Evolutionary conservation across 2,329 filamentous ascomycete genomes (phyloP).

Genomic region (Zymoseptoria passerinii): DNA sequence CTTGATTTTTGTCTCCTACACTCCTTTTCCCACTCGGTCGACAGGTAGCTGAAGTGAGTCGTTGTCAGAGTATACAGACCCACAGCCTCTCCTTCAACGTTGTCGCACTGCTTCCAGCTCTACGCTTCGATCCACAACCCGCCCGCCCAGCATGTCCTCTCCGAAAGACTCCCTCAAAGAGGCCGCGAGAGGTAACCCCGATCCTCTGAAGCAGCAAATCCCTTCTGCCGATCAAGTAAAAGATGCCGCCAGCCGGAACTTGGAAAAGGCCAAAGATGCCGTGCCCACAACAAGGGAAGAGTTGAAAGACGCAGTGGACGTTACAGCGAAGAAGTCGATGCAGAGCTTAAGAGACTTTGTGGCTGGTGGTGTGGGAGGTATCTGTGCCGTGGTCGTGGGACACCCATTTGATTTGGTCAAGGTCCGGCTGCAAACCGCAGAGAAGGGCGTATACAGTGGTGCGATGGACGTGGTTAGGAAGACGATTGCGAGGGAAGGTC

Average conservation of each 20-base stretch:
- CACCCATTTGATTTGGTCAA: conserved; percentile 98
- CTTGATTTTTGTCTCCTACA: not conserved
- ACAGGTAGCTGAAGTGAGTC: not conserved
- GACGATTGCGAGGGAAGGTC: conserved; percentile 77
- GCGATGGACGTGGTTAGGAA: conserved; percentile 88
- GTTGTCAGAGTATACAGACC: not conserved
- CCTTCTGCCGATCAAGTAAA: conserved; percentile 12
- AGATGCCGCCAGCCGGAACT: conserved; percentile 9
- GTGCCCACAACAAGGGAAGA: conserved; percentile 33
- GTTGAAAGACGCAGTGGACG: conserved; percentile 45
- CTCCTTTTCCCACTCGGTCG: not conserved
- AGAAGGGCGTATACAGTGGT: conserved; percentile 81
- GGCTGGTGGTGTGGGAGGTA: conserved; percentile 84
- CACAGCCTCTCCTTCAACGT: not conserved
- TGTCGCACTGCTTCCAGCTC: not conserved
- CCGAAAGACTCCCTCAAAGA: conserved; percentile 14
- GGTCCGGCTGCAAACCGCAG: conserved; percentile 91
- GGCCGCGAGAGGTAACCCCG: conserved; percentile 14
- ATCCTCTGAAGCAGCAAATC: conserved; percentile 13
- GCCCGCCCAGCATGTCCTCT: conserved; percentile 10
- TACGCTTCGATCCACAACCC: not conserved
- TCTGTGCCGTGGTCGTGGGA: conserved; percentile 86
- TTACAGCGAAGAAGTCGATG: conserved; percentile 46
- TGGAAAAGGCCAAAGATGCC: conserved; percentile 15
- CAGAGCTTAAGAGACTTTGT: conserved; percentile 70